Evolutionary conservation across 768 basidiomycete genomes (phyloP).

Genomic region (Trametes maxima): DNA sequence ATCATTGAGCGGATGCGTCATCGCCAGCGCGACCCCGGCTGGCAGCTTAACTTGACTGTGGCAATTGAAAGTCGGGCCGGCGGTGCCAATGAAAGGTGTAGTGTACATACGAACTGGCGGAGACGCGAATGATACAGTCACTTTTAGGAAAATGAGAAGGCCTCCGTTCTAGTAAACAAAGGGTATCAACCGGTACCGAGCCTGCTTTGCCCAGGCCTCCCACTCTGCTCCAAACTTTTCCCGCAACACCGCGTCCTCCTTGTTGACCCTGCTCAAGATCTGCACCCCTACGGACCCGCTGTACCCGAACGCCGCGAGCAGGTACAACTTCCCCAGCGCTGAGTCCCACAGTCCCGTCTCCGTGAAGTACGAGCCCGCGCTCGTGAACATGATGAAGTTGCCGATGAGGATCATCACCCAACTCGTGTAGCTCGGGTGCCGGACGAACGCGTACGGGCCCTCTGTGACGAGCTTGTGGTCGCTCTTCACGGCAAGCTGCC

Average conservation of each 20-base stretch:
- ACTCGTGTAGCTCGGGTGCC: slow-evolving; percentile 15
- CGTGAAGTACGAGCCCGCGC: slow-evolving; percentile 7
- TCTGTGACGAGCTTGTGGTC: slow-evolving; percentile 18
- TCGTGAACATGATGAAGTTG: not conserved
- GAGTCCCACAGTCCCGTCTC: not conserved
- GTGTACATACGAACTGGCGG: too few species aligned
- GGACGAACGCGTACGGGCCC: slow-evolving; percentile 12
- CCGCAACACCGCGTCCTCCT: slow-evolving; percentile 9
- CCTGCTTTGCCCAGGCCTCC: slow-evolving; percentile 12
- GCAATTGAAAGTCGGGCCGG: too few species aligned
- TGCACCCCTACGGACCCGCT: not conserved
- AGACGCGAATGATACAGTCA: too few species aligned
- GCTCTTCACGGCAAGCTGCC: slow-evolving; percentile 8
- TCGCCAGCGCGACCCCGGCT: too few species aligned
- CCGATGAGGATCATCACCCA: slow-evolving; percentile 1
- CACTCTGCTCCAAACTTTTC: slow-evolving; percentile 12
- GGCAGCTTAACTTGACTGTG: too few species aligned
- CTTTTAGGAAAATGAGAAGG: too few species aligned
- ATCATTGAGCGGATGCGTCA: too few species aligned
- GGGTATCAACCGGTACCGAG: slow-evolving; percentile 14
- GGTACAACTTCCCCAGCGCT: not conserved
- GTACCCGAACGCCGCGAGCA: not conserved
- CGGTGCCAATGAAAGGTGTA: too few species aligned
- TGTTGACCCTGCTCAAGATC: slow-evolving; percentile 4
- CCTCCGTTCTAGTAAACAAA: not conserved